Conservation (phyloP, 331 rosid species). For the Cydonia oblonga region DNA sequence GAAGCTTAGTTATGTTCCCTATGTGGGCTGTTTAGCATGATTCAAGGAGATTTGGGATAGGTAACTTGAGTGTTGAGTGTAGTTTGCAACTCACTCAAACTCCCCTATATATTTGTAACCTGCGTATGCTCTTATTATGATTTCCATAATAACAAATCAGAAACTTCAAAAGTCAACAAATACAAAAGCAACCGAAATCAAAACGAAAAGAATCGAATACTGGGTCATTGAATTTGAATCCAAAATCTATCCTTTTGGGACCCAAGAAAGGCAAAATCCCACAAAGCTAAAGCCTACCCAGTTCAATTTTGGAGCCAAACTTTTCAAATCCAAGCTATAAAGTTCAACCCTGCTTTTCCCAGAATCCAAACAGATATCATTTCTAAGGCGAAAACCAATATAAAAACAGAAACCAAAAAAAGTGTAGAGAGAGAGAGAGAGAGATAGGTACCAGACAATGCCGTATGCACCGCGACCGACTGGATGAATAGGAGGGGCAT, state of each 20-base stretch:
- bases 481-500: constrained; percentile 71
- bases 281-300: not conserved
- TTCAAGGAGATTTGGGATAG: no score
- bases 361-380: not conserved
- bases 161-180: no score
- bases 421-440: not conserved
- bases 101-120: no score
- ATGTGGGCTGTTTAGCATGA: no score
- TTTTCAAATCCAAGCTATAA: not conserved
- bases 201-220: no score
- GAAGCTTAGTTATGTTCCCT: no score
- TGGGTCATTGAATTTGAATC: not conserved
- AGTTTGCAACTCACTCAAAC: no score
- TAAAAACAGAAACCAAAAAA: not conserved
- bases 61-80: no score
- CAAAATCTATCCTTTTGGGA: not conserved
- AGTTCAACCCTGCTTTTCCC: not conserved
- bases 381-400: not conserved
- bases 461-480: constrained; percentile 97
- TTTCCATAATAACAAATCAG: no score
- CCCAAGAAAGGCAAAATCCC: not conserved
- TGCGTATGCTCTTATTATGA: no score
- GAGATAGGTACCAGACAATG: constrained; percentile 60
- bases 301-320: not conserved
- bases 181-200: no score